phyloP scores from a whole-genome alignment of 495 filamentous ascomycete genomes.

The Penicillium egyptiacum region DNA sequence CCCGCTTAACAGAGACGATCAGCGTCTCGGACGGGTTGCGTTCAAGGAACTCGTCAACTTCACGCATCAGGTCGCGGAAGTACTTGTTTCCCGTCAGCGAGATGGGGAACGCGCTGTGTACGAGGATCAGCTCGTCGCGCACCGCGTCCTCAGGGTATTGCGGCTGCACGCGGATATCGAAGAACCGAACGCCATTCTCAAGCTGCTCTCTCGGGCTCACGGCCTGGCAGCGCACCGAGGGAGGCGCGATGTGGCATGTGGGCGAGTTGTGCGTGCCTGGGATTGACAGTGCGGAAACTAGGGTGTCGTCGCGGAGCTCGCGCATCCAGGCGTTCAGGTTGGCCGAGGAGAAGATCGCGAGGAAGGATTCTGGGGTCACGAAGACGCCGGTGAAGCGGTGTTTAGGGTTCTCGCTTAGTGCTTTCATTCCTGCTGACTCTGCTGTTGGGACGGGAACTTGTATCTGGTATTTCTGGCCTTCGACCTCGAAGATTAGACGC shows the following conservation, averaged over 20 bases:
- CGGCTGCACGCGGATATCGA: constrained; percentile 82
- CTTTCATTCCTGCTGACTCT: constrained; percentile 56
- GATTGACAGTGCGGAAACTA: constrained; percentile 80
- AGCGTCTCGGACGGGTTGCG: constrained; percentile 76
- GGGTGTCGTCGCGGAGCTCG: constrained; percentile 61
- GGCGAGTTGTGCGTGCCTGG: constrained; percentile 96
- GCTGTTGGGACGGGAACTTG: constrained; percentile 58
- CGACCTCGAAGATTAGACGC: constrained; percentile 61
- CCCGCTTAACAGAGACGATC: constrained; percentile 87
- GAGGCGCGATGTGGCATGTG: constrained; percentile 77
- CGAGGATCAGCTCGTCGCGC: constrained; percentile 61
- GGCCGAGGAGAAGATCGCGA: constrained; percentile 75
- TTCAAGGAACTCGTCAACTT: constrained; percentile 72
- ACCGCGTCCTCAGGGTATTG: constrained; percentile 53
- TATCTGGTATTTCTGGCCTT: constrained; percentile 60
- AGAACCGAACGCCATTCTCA: constrained; percentile 87
- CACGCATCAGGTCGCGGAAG: constrained; percentile 68
- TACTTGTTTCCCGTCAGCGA: constrained; percentile 69
- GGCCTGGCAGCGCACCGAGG: constrained; percentile 91
- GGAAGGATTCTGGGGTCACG: constrained; percentile 58
- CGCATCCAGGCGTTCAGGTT: constrained; percentile 80
- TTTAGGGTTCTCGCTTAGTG: constrained; percentile 54
- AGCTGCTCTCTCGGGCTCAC: constrained; percentile 75
- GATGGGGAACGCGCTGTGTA: constrained; percentile 80
- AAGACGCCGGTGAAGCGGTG: constrained; percentile 72